Conservation (phyloP, 331 rosid species). For the Ulmus americana region DNA sequence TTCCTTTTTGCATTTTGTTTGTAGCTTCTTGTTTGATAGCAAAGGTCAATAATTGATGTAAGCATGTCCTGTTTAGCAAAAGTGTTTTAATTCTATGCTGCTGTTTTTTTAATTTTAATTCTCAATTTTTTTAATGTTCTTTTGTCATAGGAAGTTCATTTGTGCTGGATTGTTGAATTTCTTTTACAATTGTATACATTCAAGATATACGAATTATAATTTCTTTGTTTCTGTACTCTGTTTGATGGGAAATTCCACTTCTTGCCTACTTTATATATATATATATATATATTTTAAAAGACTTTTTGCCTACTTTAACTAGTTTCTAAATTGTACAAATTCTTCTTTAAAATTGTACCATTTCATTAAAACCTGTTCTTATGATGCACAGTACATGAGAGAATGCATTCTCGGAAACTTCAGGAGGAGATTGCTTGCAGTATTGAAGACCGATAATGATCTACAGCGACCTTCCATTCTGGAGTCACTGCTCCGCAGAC, state of each 20-base stretch:
- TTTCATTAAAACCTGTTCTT: constrained; percentile 22
- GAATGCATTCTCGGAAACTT: constrained; percentile 97
- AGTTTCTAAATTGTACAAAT: neutral
- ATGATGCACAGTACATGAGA: constrained; percentile 89
- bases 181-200: neutral
- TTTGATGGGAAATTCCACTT: too few relatives aligned
- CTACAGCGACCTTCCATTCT: constrained; percentile 91
- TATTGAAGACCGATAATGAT: constrained; percentile 83
- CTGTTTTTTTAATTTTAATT: neutral
- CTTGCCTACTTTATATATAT: neutral
- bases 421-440: constrained; percentile 91
- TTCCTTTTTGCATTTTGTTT: neutral
- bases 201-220: neutral
- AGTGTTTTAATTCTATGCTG: neutral
- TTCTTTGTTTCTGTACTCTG: too few relatives aligned
- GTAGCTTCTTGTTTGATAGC: neutral
- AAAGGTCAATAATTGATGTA: neutral
- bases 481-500: constrained; percentile 75
- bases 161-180: neutral
- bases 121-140: neutral
- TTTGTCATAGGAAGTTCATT: neutral
- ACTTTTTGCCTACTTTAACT: neutral
- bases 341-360: neutral
- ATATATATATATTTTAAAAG: neutral
- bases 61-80: neutral